These are phyloP conservation scores for Arxiozyma telluris DNA, from an alignment of 1,139 yeast genomes.

Conservation along the genomic window DNA sequence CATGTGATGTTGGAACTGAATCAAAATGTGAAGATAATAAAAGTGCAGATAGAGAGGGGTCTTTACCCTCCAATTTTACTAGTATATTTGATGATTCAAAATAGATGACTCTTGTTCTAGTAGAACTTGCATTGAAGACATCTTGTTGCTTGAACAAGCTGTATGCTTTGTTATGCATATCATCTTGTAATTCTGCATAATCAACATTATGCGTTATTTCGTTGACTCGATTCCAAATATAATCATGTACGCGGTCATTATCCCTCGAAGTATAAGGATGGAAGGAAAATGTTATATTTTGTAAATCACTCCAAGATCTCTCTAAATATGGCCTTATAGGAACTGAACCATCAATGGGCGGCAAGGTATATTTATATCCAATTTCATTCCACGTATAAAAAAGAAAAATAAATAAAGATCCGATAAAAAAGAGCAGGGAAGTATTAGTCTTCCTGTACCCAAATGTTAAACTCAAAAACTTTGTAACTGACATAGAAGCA, in stretches of 20 bases:
- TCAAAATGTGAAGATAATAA: conserved; percentile 82
- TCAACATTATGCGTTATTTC: conserved; percentile 22
- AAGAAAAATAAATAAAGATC: conserved; percentile 15
- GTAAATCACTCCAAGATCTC: conserved; percentile 61
- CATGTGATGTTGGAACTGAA: conserved; percentile 79
- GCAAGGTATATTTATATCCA: conserved; percentile 13
- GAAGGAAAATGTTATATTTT: conserved; percentile 50
- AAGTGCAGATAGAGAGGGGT: conserved; percentile 51
- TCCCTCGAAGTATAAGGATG: conserved; percentile 76
- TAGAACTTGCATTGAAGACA: conserved; percentile 36
- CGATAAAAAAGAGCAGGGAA: conserved; percentile 19
- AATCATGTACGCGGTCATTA: conserved; percentile 69
- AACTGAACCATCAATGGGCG: conserved; percentile 6
- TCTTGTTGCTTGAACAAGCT: conserved; percentile 42
- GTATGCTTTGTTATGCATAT: conserved; percentile 42
- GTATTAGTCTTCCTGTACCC: conserved; percentile 26
- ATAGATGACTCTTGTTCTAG: conserved; percentile 44
- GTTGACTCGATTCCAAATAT: conserved; percentile 41
- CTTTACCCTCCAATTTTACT: conserved; percentile 60
- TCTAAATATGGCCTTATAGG: conserved; percentile 32
- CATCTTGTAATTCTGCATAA: conserved; percentile 36
- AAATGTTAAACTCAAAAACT: conserved; percentile 12
- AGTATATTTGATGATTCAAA: conserved; percentile 73
- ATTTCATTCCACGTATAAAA: conserved; percentile 16
- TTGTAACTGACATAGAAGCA: conserved; percentile 1